Conservation (phyloP, 2,329 filamentous ascomycete species). For the Stachybotrys chartarum region DNA sequence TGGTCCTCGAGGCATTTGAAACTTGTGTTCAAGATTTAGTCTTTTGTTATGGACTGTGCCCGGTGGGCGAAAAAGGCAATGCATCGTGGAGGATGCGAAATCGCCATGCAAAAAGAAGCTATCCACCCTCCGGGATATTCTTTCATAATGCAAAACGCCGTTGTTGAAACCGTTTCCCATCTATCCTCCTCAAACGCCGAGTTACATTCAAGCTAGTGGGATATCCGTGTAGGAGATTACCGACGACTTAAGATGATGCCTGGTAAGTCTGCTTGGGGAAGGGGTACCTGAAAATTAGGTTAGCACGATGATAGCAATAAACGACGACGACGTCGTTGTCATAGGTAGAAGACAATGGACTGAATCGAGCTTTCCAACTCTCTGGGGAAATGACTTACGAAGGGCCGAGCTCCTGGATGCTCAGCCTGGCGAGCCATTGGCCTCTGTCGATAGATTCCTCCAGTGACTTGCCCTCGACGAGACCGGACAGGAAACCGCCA, state of each 20-base stretch:
- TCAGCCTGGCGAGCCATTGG: slow-evolving; percentile 90
- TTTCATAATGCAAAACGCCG: slow-evolving; percentile 34
- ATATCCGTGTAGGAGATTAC: slow-evolving; percentile 16
- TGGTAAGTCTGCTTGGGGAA: slow-evolving; percentile 75
- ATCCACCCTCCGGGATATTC: slow-evolving; percentile 10
- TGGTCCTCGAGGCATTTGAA: neutral
- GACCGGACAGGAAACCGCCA: slow-evolving; percentile 83
- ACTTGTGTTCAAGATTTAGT: neutral
- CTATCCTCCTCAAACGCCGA: slow-evolving; percentile 16
- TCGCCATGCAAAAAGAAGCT: slow-evolving; percentile 24
- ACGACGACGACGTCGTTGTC: slow-evolving; percentile 5
- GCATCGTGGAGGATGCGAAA: slow-evolving; percentile 36
- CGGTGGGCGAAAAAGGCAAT: neutral
- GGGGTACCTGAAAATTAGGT: slow-evolving; percentile 53
- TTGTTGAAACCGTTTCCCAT: slow-evolving; percentile 47
- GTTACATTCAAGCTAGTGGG: slow-evolving; percentile 16
- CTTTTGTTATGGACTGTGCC: neutral
- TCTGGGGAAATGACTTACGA: slow-evolving; percentile 58
- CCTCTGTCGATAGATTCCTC: slow-evolving; percentile 80
- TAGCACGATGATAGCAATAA: slow-evolving; percentile 7
- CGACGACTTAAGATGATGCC: slow-evolving; percentile 29
- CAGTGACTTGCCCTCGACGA: slow-evolving; percentile 77
- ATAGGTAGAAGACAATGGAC: slow-evolving; percentile 8
- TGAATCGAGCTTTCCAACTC: neutral
- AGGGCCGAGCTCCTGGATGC: slow-evolving; percentile 91